These are phyloP conservation scores for Aspergillus olivimuriae DNA, from an alignment of 495 filamentous ascomycete species.

Conservation along the genomic window DNA sequence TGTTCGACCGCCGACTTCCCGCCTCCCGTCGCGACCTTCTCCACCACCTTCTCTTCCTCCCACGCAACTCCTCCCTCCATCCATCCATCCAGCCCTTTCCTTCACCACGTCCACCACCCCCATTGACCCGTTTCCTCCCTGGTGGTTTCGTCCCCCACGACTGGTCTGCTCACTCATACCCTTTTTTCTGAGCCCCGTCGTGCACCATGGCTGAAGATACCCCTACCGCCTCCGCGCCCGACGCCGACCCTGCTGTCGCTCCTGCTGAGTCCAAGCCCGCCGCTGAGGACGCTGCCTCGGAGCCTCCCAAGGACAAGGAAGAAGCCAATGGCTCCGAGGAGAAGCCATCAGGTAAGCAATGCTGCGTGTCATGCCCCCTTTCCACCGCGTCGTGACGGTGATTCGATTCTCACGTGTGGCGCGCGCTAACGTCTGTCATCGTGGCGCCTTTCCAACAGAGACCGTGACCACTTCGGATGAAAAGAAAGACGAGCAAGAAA, in stretches of 20 bases:
- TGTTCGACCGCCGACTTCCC: constrained; percentile 35
- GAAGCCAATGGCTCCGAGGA: constrained; percentile 24
- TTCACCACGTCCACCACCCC: too few relatives aligned
- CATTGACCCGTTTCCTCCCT: constrained; percentile 9
- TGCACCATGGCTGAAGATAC: constrained; percentile 41
- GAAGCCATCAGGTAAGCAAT: constrained; percentile 31
- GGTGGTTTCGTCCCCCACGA: constrained; percentile 9
- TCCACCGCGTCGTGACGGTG: too few relatives aligned
- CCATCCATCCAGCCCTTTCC: constrained; percentile 8
- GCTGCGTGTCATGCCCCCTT: too few relatives aligned
- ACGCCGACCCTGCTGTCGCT: constrained; percentile 26
- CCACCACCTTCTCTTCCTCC: constrained; percentile 27
- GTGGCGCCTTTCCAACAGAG: constrained; percentile 12
- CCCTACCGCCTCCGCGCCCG: constrained; percentile 28
- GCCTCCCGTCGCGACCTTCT: constrained; percentile 39
- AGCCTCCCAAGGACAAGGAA: constrained; percentile 23
- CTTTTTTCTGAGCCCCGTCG: constrained; percentile 13
- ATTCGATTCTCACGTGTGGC: background rate
- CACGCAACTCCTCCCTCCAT: constrained; percentile 17
- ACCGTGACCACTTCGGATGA: constrained; percentile 21
- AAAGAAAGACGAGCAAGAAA: constrained; percentile 24
- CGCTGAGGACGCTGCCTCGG: constrained; percentile 13
- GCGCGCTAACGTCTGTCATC: background rate
- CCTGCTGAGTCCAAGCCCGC: constrained; percentile 23
- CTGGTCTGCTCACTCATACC: constrained; percentile 4